A percentile compares a stretch with the other conserved stretches of the same genome.
phyloP scores from a whole-genome alignment of 495 filamentous ascomycete genomes.

The Penicillium turbatum region DNA sequence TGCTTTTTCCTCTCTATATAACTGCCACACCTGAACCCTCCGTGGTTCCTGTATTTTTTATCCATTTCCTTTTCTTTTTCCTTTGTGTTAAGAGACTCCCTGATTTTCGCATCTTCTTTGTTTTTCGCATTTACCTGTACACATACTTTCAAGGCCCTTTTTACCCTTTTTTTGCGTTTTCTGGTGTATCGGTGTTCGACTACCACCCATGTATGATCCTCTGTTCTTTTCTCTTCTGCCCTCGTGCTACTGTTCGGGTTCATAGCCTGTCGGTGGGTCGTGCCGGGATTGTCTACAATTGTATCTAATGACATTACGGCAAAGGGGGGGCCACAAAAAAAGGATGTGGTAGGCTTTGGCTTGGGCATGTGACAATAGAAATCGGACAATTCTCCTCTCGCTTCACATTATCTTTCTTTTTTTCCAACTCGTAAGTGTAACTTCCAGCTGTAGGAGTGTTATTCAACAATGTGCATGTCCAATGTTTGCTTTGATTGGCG shows the following conservation, averaged over 20 bases:
- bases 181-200: constrained; percentile 41
- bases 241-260: constrained; percentile 27
- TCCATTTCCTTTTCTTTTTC: constrained; percentile 18
- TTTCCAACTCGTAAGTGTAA: constrained; percentile 1
- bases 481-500: background rate
- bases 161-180: constrained; percentile 25
- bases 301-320: constrained; percentile 49
- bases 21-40: constrained; percentile 1
- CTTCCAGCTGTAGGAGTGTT: constrained; percentile 6
- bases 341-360: constrained; percentile 36
- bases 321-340: constrained; percentile 37
- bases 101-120: constrained; percentile 22
- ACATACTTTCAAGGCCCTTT: constrained; percentile 35
- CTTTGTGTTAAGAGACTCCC: constrained; percentile 26
- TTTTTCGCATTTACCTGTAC: constrained; percentile 40
- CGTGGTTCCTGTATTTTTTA: constrained; percentile 30
- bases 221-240: constrained; percentile 32
- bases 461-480: constrained; percentile 8
- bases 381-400: constrained; percentile 47
- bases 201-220: constrained; percentile 27
- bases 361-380: constrained; percentile 47
- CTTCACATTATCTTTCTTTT: constrained; percentile 20
- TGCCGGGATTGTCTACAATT: constrained; percentile 37
- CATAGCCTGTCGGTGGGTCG: constrained; percentile 14
- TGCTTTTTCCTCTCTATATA: constrained; percentile 8